Base-by-base conservation (phyloP, 495 filamentous ascomycete species). In the Aspergillus kassunensis region DNA sequence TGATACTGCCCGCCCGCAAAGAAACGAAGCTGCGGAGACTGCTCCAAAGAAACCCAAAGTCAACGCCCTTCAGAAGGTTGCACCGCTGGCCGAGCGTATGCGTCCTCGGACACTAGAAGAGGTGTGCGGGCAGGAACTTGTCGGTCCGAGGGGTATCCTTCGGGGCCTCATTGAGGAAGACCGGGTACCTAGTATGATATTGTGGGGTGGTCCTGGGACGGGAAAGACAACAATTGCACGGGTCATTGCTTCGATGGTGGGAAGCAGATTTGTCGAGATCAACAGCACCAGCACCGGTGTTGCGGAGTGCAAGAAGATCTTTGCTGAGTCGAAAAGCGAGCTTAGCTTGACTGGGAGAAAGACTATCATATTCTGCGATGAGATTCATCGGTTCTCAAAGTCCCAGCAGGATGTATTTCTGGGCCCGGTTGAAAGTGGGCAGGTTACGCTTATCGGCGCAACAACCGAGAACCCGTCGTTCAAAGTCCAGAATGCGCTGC, bases 381-480 rank as follows among this genome's bases (percentile, higher is more conserved):
- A 97, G 69, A 95, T 97, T 47, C 92, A 97, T 66, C 81, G 92
- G 4, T 97, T 97, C 73, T 88, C 81, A 42, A 97, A 96, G 64
- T 74, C 84, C 0, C 93, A 98, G 66, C 93, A 98, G 57, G 93
- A 98, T 71, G 89, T 96, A 2, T 97, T 97, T 57, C 68, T 98
- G 8, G 90, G 88, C 4, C 91, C 92, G 0, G 93, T 98, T 3
- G 93, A 98, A 62, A 85, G 86, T 9, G 93, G 93, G 8, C 86
- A 88, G 27, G 83, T 97, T 57, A 95, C 90, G 6, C 75, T 98
- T 34, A 95, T 97, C 55, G 93, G 91, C 21, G 93, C 93, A 21
- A 97, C 93, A 8, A 98, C 93, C 2, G 93, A 98, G 64, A 98
- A 98, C 62, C 93, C 93, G 0, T 89, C 85, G 19, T 98, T 98